A percentile compares a stretch with the other conserved stretches of the same genome.
Evolutionary conservation across 306 rosid genomes (phyloP).

Genomic region (Acacia acuminata): DNA sequence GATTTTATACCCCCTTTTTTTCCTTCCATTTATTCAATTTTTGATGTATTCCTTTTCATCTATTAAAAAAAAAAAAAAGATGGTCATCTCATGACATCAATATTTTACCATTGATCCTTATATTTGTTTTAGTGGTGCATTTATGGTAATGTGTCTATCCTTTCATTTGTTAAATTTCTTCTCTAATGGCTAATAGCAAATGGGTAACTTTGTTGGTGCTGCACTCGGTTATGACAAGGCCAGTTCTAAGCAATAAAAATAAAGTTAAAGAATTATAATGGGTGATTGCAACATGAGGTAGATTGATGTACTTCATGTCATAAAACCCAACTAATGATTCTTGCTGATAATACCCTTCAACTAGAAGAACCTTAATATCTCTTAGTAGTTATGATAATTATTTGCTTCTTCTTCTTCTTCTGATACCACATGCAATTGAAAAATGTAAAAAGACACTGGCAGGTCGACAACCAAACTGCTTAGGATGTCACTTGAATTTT

Average conservation of each 20-base stretch:
- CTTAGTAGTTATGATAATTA: neutral
- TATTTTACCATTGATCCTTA: slow-evolving; percentile 5
- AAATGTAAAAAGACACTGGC: too few species aligned
- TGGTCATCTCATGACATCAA: slow-evolving; percentile 19
- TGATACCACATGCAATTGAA: neutral
- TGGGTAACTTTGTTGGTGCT: too few species aligned
- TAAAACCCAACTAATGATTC: neutral
- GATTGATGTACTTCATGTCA: neutral
- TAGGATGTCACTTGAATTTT: neutral
- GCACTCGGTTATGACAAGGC: too few species aligned
- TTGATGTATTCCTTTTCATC: neutral
- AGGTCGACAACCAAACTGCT: neutral
- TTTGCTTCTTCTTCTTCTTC: slow-evolving; percentile 2
- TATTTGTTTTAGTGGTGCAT: neutral
- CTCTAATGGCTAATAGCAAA: too few species aligned
- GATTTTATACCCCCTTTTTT: too few species aligned
- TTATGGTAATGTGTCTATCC: neutral
- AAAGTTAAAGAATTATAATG: neutral
- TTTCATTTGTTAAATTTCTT: neutral
- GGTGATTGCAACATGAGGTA: neutral
- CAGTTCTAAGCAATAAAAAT: neutral
- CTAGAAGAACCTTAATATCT: neutral
- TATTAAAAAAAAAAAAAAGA: neutral
- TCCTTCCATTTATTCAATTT: neutral
- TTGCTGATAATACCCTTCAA: neutral